Conservation (phyloP, 1,139 yeast genomes). For the Suhomyces atakaporum region DNA sequence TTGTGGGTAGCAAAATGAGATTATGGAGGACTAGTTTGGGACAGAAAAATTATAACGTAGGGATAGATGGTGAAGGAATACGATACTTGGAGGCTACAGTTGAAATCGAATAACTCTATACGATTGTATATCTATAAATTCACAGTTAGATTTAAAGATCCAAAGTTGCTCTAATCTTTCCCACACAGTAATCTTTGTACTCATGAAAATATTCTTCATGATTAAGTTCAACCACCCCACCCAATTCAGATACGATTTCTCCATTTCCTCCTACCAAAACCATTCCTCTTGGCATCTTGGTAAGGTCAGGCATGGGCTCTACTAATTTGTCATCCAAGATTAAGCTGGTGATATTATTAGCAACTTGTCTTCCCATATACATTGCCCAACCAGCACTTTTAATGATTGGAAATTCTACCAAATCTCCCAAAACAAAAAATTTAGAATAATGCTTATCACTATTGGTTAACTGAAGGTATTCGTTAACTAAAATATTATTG, state of each 20-base stretch:
- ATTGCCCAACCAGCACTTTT: constrained; percentile 53
- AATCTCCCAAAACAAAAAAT: constrained; percentile 44
- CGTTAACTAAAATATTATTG: constrained; percentile 36
- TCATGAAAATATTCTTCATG: constrained; percentile 40
- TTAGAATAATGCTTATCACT: constrained; percentile 19
- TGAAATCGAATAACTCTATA: not conserved
- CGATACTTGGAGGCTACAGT: constrained; percentile 4
- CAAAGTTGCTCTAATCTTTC: constrained; percentile 28
- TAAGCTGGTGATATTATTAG: constrained; percentile 39
- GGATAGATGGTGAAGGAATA: not conserved
- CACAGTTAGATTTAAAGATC: constrained; percentile 12
- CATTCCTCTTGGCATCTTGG: constrained; percentile 43
- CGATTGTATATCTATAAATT: no score
- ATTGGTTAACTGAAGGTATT: constrained; percentile 36
- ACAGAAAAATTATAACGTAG: not conserved
- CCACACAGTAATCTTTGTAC: constrained; percentile 41
- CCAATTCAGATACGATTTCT: constrained; percentile 42
- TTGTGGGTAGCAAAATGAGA: constrained; percentile 22
- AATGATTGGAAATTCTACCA: constrained; percentile 43
- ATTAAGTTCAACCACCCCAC: constrained; percentile 39
- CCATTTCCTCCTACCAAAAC: constrained; percentile 46
- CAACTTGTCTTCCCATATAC: constrained; percentile 45
- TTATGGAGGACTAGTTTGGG: constrained; percentile 1
- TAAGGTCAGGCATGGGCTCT: constrained; percentile 40
- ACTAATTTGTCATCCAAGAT: constrained; percentile 32